Base-by-base conservation (phyloP, 345 rosid genomes). In the Corymbia maculata region DNA sequence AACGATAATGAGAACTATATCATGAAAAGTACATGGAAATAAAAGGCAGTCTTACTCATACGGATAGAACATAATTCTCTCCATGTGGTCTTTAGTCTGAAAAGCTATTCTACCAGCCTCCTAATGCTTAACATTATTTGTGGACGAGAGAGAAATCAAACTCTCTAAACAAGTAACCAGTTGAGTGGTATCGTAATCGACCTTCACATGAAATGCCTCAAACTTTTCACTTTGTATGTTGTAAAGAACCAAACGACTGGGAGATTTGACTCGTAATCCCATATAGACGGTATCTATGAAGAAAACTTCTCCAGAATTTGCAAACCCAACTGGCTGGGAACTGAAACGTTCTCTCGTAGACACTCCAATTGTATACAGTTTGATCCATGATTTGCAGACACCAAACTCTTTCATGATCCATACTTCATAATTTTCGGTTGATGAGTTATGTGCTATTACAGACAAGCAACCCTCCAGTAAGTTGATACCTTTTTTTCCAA, bases 241-340 rank as follows among this genome's bases (percentile, higher is more conserved):
- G 26, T 55, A 22, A 21, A 55, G 26, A 55, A 19, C 9, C 1
- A 4, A 55, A 8, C 3, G 1, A 17, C 2, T 2, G 24, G 22
- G 9, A 53, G 9, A 19, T 17, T 7, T 0, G 9, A 2, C 1
- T 15, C 19, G 21, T 52, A 36, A 36, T 15, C 17, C 16, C 55
- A 7, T 17, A 7, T 17, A 1, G 2, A 2, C 16, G 17, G 2
- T 52, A 2, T 7, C 3, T 55, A 8, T 4, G 26, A 55, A 55
- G 11, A 55, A 21, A 55, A 55, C 11, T 8, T 55, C 61, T 55
- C 61, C 61, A 55, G 26, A 55, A 55, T 55, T 55, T 21, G 61
- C 61, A 7, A 4, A 21, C 61, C 61, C 61, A 4, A 24, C 9
- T 57, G 28, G 64, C 28, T 12, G 8, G 9, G 8, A 57, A 57